phyloP scores from a whole-genome alignment of 257 asterid genomes.

The Plantago ovata region DNA sequence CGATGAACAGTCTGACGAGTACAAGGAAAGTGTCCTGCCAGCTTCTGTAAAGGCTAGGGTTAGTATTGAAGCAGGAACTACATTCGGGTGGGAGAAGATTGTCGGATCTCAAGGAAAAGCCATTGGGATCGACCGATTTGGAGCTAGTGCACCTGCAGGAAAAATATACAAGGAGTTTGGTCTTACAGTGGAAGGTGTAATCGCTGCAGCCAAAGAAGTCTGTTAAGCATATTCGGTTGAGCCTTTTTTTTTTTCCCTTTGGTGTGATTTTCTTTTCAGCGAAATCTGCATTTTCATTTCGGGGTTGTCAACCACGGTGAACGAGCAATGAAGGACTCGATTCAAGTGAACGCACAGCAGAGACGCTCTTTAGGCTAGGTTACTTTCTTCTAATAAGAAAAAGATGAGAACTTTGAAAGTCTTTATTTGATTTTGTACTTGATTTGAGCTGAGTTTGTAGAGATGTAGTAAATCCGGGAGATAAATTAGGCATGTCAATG shows the following conservation, averaged over 20 bases:
- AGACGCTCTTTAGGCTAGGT: not conserved
- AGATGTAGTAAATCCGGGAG: slow-evolving; percentile 23
- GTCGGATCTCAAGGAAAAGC: slow-evolving; percentile 68
- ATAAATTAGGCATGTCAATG: slow-evolving; percentile 20
- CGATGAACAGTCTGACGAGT: slow-evolving; percentile 60
- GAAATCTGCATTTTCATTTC: slow-evolving; percentile 3
- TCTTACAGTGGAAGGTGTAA: slow-evolving; percentile 61
- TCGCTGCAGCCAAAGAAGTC: slow-evolving; percentile 60
- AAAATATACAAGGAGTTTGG: slow-evolving; percentile 74
- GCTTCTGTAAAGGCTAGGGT: slow-evolving; percentile 67
- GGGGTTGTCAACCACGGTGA: slow-evolving; percentile 15
- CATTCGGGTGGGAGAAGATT: slow-evolving; percentile 68
- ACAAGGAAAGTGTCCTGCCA: slow-evolving; percentile 71
- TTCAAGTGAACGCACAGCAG: slow-evolving; percentile 13
- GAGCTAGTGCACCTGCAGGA: slow-evolving; percentile 85
- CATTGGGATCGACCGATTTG: slow-evolving; percentile 66
- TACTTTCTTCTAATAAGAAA: slow-evolving; percentile 6
- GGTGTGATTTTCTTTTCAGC: not conserved
- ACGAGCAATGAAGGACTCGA: slow-evolving; percentile 17
- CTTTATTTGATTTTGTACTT: slow-evolving; percentile 17
- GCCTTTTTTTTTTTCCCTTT: slow-evolving; percentile 13
- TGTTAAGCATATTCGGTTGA: slow-evolving; percentile 25
- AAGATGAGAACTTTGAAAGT: slow-evolving; percentile 13
- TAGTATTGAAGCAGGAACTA: slow-evolving; percentile 73
- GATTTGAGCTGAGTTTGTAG: slow-evolving; percentile 27